Percentiles rank a stretch among this genome's conserved stretches.
Conservation (phyloP, 192 early-diverging fungal species). For the Phlyctochytrium bullatum region DNA sequence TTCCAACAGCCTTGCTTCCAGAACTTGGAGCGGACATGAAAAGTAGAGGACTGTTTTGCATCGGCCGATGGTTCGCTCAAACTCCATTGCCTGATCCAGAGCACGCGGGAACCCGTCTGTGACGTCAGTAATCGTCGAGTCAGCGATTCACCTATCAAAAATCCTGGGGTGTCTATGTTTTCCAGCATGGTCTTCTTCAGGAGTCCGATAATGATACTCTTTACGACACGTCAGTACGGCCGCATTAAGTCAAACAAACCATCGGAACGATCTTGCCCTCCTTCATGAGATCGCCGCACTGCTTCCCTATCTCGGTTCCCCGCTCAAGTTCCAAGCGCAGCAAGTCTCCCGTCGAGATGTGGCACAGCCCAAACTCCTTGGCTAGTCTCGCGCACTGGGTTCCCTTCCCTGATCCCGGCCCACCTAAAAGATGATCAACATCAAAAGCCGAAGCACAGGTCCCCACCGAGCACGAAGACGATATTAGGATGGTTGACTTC, state of each 20-base stretch:
- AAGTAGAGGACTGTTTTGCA: constrained; percentile 35
- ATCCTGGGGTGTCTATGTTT: constrained; percentile 35
- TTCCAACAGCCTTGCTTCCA: constrained; percentile 49
- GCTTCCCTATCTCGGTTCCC: constrained; percentile 69
- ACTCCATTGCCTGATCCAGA: constrained; percentile 50
- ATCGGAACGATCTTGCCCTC: constrained; percentile 89
- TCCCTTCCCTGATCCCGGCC: constrained; percentile 71
- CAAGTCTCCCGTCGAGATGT: constrained; percentile 93
- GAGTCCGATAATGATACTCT: constrained; percentile 37
- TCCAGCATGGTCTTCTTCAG: constrained; percentile 29
- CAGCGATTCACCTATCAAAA: constrained; percentile 36
- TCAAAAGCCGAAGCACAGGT: no score
- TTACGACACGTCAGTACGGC: not conserved
- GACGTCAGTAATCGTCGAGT: not conserved
- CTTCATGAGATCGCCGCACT: constrained; percentile 80
- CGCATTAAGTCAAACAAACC: constrained; percentile 7
- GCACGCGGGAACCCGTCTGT: constrained; percentile 55
- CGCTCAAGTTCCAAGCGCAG: constrained; percentile 79
- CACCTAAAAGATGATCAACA: constrained; percentile 50
- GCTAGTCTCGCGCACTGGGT: constrained; percentile 80
- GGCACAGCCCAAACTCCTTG: constrained; percentile 83
- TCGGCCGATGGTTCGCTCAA: constrained; percentile 48
- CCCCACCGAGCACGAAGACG: constrained; percentile 28
- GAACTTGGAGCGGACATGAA: constrained; percentile 48
- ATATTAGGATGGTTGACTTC: constrained; percentile 23